phyloP scores from a whole-genome alignment of 257 asterid species.

The Mitragyna speciosa region DNA sequence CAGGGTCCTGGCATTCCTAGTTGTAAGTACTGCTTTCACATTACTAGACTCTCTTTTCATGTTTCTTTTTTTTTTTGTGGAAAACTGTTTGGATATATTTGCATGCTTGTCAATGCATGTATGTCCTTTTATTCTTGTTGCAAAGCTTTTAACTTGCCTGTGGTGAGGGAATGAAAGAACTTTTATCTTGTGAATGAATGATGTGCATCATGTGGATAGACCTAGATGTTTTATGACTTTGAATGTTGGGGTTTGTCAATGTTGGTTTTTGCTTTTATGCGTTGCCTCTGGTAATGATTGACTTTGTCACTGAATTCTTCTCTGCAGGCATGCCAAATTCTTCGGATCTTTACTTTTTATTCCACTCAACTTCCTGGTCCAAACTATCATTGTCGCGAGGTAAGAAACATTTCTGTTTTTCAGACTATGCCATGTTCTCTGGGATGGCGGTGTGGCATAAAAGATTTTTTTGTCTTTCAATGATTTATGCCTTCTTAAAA shows the following conservation, averaged over 20 bases:
- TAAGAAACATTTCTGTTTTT: conserved; percentile 25
- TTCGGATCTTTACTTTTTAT: conserved; percentile 85
- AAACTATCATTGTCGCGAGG: conserved; percentile 98
- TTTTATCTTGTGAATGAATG: background rate
- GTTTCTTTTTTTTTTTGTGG: background rate
- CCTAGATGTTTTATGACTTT: background rate
- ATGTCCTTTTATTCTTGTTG: background rate
- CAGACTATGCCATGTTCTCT: background rate
- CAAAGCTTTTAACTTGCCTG: background rate
- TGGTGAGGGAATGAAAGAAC: background rate
- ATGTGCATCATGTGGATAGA: background rate
- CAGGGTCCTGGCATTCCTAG: conserved; percentile 91
- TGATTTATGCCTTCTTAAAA: background rate
- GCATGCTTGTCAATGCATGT: background rate
- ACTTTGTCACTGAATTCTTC: background rate
- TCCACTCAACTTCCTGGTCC: conserved; percentile 99
- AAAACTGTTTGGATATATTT: background rate
- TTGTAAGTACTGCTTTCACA: conserved; percentile 52
- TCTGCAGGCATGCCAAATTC: conserved; percentile 81
- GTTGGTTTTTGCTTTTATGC: background rate
- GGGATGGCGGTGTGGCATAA: background rate
- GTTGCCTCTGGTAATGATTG: background rate
- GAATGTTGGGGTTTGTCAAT: background rate
- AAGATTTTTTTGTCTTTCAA: background rate
- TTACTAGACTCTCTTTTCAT: background rate